These are phyloP conservation scores for Tephrocybe sp. DNA, from an alignment of 768 basidiomycete genomes.

Conservation along the genomic window DNA sequence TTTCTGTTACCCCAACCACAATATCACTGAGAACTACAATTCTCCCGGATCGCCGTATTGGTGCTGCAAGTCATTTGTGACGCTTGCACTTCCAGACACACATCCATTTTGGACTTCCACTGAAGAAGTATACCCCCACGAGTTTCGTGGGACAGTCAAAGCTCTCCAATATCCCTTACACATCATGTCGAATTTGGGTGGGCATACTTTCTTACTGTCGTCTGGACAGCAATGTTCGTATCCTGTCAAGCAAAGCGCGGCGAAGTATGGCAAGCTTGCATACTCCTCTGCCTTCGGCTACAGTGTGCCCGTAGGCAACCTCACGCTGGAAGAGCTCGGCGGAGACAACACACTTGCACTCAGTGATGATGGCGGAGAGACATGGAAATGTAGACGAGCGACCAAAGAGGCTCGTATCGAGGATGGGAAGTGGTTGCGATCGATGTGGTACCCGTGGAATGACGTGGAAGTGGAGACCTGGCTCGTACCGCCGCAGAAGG, in stretches of 20 bases:
- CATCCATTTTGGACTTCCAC: conserved; percentile 73
- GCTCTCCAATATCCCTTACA: conserved; percentile 64
- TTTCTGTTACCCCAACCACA: conserved; percentile 68
- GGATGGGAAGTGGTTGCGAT: conserved; percentile 53
- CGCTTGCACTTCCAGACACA: conserved; percentile 59
- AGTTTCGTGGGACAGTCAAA: conserved; percentile 46
- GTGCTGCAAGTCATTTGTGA: conserved; percentile 77
- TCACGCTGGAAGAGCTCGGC: conserved; percentile 69
- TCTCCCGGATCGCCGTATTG: conserved; percentile 79
- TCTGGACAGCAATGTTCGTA: conserved; percentile 82
- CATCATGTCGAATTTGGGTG: conserved; percentile 61
- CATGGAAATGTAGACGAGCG: conserved; percentile 67
- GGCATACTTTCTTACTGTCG: conserved; percentile 71
- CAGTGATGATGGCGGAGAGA: conserved; percentile 69
- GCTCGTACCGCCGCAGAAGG: conserved; percentile 62
- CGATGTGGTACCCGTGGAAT: conserved; percentile 76
- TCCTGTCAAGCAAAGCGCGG: conserved; percentile 73
- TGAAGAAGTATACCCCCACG: conserved; percentile 65
- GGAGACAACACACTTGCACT: conserved; percentile 73
- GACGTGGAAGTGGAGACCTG: conserved; percentile 76
- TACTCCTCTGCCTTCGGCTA: conserved; percentile 81
- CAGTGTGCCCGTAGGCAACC: conserved; percentile 66
- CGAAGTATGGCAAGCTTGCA: conserved; percentile 78
- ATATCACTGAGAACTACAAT: conserved; percentile 81
- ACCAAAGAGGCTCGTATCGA: conserved; percentile 63